Percentiles rank a stretch among this genome's conserved stretches.
Evolutionary conservation across 768 basidiomycete genomes (phyloP).

Genomic region (Mycena olivaceomarginata): DNA sequence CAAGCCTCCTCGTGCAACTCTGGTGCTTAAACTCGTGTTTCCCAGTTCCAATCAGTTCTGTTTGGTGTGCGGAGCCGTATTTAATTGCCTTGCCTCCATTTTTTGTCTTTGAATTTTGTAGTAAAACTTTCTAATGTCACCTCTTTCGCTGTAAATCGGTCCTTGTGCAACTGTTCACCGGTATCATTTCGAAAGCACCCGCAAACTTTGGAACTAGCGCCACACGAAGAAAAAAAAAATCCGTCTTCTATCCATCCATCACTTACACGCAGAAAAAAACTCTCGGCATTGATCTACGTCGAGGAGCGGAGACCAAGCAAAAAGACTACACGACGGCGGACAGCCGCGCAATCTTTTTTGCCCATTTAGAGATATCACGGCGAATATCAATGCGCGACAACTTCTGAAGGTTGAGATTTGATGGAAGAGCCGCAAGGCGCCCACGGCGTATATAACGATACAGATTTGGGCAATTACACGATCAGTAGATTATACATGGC

Average conservation of each 20-base stretch:
- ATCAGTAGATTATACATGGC: slow-evolving; percentile 15
- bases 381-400: neutral
- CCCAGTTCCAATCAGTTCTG: too few species aligned
- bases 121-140: too few species aligned
- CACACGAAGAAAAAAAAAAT: neutral
- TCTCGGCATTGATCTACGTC: neutral
- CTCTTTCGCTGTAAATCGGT: too few species aligned
- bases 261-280: neutral
- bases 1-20: too few species aligned
- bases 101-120: too few species aligned
- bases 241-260: neutral
- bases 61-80: too few species aligned
- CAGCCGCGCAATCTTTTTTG: slow-evolving; percentile 3
- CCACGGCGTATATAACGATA: neutral
- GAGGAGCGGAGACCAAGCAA: neutral
- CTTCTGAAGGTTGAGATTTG: slow-evolving; percentile 24
- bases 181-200: too few species aligned
- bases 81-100: too few species aligned
- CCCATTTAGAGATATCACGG: slow-evolving; percentile 28
- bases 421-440: neutral
- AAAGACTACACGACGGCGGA: neutral
- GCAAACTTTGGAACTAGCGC: neutral
- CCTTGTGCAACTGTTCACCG: too few species aligned
- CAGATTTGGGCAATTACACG: slow-evolving; percentile 26
- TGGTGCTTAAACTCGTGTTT: too few species aligned